Evolutionary conservation across 2,329 filamentous ascomycete genomes (phyloP), one percentile per base, ranked within the genome.

Genomic region (Magnaporthiopsis poae): DNA sequence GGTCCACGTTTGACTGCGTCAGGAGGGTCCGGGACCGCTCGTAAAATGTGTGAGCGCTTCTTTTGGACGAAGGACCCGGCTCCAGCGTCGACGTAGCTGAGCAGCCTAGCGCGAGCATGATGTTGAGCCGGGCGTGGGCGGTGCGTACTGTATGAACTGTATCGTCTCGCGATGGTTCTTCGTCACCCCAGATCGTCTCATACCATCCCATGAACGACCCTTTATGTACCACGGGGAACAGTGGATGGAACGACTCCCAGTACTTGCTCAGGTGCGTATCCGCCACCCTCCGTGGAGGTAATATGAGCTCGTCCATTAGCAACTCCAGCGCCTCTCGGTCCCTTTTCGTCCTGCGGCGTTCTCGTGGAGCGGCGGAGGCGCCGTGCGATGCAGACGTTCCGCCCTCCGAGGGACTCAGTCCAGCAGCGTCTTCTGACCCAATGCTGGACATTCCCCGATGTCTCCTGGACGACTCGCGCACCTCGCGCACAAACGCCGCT

Each of bases 181-280:
- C 59, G 35, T 60, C n/a, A 33, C 31, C 39, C 70, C 70, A 71
- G 2, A 68, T 60, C 2, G 33, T 64, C 0, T 63, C 62, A 29
- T 69, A 71, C 61, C 65, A 66, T 1, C 65, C 56, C 5, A 67
- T 59, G 29, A 70, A 71, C 1, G 66, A 66, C 1, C 66, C 60
- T 18, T 67, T 59, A 33, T 71, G 69, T 0, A 71, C 61, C 0
- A 70, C 66, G 0, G 70, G 70, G n/a, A 68, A 71, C 3, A 71
- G 66, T 0, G 69, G 66, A 39, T 71, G 70, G n/a, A 69, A 61
- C n/a, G 67, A 69, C 3, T 69, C 67, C 69, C 67, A 69, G 60
- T 65, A 65, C 8, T 56, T 65, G 25, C 13, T 31, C 2, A 66
- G 61, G 33, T 66, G 65, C 4, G 52, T 46, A n/a, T 66, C 65